Conservation (phyloP, 2,329 filamentous ascomycete genomes). For the Colletotrichum sp. region DNA sequence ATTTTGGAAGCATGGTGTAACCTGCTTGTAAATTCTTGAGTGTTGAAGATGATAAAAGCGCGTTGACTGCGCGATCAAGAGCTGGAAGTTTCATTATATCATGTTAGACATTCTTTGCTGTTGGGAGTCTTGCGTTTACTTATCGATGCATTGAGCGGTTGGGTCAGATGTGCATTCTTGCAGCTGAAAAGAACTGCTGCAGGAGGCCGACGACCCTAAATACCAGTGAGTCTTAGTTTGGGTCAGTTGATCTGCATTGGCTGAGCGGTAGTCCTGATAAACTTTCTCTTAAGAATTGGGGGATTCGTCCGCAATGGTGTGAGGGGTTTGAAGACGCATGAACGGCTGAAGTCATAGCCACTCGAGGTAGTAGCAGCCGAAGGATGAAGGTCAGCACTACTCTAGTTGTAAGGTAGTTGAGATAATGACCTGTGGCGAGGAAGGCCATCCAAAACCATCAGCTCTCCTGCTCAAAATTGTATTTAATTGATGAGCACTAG, state of each 20-base stretch:
- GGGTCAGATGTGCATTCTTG: neutral
- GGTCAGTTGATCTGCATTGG: neutral
- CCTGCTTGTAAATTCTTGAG: neutral
- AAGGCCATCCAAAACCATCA: too few species aligned
- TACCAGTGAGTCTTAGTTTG: neutral
- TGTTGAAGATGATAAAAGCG: neutral
- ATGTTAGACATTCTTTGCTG: neutral
- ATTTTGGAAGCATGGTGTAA: slow-evolving; percentile 10
- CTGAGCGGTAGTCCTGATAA: neutral
- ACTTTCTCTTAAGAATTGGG: neutral
- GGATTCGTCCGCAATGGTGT: neutral
- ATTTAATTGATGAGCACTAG: too few species aligned
- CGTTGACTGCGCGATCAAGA: neutral
- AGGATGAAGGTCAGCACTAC: neutral
- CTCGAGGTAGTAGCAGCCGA: neutral
- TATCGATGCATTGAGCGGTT: neutral
- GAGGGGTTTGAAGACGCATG: neutral
- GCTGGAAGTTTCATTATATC: neutral
- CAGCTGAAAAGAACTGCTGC: neutral
- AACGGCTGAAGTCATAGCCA: neutral
- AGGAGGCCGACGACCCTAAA: neutral
- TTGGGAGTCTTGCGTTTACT: neutral
- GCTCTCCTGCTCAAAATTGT: too few species aligned
- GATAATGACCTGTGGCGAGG: neutral
- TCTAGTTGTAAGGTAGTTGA: neutral